phyloP scores from a whole-genome alignment of 202 grass and related monocot species.

The Carex arenaria region DNA sequence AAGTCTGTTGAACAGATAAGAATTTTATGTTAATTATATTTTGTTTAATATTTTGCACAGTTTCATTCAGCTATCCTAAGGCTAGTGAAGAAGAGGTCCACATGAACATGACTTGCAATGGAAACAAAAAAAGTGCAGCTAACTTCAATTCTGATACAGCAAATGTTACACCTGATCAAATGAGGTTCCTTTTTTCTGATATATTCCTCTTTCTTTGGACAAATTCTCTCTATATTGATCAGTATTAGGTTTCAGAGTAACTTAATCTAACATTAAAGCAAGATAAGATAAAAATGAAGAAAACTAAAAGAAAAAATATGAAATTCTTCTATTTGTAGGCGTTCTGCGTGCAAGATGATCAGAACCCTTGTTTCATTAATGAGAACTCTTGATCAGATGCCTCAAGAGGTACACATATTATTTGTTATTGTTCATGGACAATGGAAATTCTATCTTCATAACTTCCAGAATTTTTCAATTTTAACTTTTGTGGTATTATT shows the following conservation, averaged over 20 bases:
- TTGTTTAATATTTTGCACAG: conserved; percentile 30
- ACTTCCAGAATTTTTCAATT: background rate
- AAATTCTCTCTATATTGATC: conserved; percentile 6
- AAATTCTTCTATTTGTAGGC: conserved; percentile 37
- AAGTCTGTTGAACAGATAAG: background rate
- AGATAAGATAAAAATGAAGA: background rate
- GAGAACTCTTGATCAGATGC: conserved; percentile 97
- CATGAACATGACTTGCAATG: conserved; percentile 86
- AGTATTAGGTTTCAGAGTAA: background rate
- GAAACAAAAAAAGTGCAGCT: conserved; percentile 61
- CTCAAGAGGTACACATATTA: conserved; percentile 53
- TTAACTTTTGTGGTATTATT: background rate
- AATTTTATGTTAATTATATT: conserved; percentile 15
- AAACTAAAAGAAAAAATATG: background rate
- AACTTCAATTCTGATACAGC: conserved; percentile 67
- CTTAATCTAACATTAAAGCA: background rate
- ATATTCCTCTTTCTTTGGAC: conserved; percentile 21
- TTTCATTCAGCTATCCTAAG: conserved; percentile 89
- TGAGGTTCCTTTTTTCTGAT: conserved; percentile 50
- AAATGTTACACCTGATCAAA: conserved; percentile 91
- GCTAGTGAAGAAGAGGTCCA: conserved; percentile 58
- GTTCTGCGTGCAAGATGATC: conserved; percentile 97
- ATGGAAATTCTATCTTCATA: background rate
- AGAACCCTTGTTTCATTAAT: conserved; percentile 90
- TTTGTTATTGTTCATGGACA: background rate